Conservation (phyloP, 495 filamentous ascomycete genomes). For the Hypoxylon lienhwacheense region DNA sequence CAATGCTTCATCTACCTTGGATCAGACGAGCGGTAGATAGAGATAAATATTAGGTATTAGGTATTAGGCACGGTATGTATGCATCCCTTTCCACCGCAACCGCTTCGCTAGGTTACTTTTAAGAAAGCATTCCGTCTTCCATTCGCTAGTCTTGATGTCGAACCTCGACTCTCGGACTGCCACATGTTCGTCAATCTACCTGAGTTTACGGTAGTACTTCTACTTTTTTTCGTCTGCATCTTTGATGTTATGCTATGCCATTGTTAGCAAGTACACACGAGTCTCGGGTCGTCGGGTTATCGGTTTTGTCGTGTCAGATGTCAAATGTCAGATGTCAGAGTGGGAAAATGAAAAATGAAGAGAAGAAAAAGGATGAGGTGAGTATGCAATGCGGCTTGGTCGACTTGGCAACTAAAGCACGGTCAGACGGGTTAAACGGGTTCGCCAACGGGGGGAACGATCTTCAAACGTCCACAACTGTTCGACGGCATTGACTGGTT, state of each 20-base stretch:
- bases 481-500: conserved; percentile 1
- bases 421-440: conserved; percentile 9
- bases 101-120: conserved; percentile 15
- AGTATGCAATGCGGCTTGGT: conserved; percentile 29
- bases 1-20: conserved; percentile 4
- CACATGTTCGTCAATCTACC: conserved; percentile 26
- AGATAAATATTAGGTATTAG: too few species aligned
- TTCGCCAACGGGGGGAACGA: too few species aligned
- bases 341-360: conserved; percentile 8
- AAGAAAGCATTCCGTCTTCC: conserved; percentile 9
- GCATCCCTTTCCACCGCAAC: conserved; percentile 28
- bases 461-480: conserved; percentile 1
- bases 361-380: too few species aligned
- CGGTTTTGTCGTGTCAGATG: conserved; percentile 19
- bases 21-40: conserved; percentile 23
- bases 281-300: neutral
- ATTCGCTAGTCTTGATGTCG: conserved; percentile 11
- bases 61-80: too few species aligned
- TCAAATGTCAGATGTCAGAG: too few species aligned
- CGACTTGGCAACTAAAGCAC: conserved; percentile 30
- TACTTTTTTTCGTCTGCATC: neutral
- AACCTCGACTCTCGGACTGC: conserved; percentile 25
- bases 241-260: neutral
- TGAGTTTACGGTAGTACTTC: too few species aligned
- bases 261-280: neutral